Conservation (phyloP, 176 grass and related monocot genomes). For the Tillandsia leiboldiana region DNA sequence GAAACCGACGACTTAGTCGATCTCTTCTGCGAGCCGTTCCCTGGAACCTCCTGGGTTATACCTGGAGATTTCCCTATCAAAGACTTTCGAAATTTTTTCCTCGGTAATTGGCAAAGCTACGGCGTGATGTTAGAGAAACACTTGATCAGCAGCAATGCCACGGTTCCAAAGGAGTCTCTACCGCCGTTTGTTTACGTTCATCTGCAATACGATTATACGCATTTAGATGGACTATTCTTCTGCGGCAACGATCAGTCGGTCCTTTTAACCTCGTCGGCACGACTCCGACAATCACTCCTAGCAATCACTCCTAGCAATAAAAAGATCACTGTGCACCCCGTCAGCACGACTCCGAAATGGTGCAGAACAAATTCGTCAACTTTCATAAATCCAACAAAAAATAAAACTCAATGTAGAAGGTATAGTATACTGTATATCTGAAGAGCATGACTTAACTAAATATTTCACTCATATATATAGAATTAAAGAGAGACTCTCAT, state of each 20-base stretch:
- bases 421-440: too few species aligned
- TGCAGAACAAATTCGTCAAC: too few species aligned
- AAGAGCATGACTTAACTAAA: too few species aligned
- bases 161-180: conserved; percentile 7
- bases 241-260: conserved; percentile 40
- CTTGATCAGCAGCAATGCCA: conserved; percentile 5
- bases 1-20: background rate
- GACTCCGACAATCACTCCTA: too few species aligned
- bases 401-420: too few species aligned
- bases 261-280: too few species aligned
- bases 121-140: conserved; percentile 14
- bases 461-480: too few species aligned
- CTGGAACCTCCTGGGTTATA: conserved; percentile 1
- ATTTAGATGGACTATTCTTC: conserved; percentile 24
- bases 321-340: too few species aligned
- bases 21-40: background rate
- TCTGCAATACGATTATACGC: conserved; percentile 6
- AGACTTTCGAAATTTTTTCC: background rate
- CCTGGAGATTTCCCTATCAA: conserved; percentile 7
- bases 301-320: too few species aligned
- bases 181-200: conserved; percentile 37
- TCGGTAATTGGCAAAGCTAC: background rate
- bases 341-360: too few species aligned
- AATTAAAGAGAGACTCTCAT: too few species aligned
- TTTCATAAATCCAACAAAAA: too few species aligned